phyloP scores from a whole-genome alignment of 176 grass and related monocot genomes.

The Ensete glaucum region DNA sequence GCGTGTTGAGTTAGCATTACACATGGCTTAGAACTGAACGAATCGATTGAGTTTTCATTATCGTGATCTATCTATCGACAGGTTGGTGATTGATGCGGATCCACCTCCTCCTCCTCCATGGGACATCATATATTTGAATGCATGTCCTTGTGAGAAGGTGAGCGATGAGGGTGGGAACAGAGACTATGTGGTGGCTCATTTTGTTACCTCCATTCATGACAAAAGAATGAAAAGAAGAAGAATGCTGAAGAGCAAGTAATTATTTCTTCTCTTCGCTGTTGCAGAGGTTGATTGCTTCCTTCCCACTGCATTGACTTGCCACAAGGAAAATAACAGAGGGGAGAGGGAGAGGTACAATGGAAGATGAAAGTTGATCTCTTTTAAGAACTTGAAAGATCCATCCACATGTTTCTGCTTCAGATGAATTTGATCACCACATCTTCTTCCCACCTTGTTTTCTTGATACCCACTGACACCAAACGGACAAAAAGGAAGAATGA shows the following conservation, averaged over 20 bases:
- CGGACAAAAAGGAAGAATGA: background rate
- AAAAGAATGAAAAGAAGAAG: slow-evolving; percentile 11
- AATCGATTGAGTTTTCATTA: background rate
- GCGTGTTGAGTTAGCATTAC: too few species aligned
- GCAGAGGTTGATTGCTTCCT: slow-evolving; percentile 29
- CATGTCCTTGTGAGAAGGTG: background rate
- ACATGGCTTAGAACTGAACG: background rate
- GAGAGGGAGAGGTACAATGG: background rate
- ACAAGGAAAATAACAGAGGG: slow-evolving; percentile 34
- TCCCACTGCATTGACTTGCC: slow-evolving; percentile 58
- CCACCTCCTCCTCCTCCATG: background rate
- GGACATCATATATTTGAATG: background rate
- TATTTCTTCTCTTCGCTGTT: slow-evolving; percentile 11
- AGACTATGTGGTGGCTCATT: background rate
- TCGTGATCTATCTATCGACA: background rate
- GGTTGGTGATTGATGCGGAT: background rate
- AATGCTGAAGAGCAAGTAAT: background rate
- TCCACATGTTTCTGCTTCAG: background rate
- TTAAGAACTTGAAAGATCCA: slow-evolving; percentile 24
- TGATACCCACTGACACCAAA: slow-evolving; percentile 22
- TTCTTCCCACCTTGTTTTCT: slow-evolving; percentile 46
- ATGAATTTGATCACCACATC: slow-evolving; percentile 34
- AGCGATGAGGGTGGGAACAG: background rate
- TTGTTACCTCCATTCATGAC: slow-evolving; percentile 39
- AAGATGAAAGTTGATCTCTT: slow-evolving; percentile 26